These are phyloP conservation scores for Colletotrichum sp. DNA, from an alignment of 2,329 filamentous ascomycete species.

Conservation along the genomic window DNA sequence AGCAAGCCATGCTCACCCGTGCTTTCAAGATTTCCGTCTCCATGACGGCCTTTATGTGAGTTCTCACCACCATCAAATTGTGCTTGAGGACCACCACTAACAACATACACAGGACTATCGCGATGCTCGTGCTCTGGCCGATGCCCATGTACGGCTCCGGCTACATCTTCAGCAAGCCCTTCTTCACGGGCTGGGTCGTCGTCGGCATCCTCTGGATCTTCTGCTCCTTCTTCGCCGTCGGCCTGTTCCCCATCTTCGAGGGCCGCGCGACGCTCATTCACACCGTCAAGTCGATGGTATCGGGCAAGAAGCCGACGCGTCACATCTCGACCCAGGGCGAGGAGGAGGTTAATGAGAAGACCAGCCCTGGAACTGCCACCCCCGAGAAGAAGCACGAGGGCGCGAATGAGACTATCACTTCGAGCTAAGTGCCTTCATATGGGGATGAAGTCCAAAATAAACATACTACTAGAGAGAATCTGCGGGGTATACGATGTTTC, in stretches of 20 bases:
- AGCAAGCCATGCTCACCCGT: slow-evolving; percentile 55
- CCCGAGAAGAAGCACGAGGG: slow-evolving; percentile 14
- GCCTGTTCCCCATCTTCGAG: slow-evolving; percentile 82
- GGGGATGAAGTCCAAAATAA: too few species aligned
- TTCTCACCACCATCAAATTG: rapidly evolving
- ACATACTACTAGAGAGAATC: not conserved
- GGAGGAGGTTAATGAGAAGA: slow-evolving; percentile 17
- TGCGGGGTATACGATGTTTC: not conserved
- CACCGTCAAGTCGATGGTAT: slow-evolving; percentile 65
- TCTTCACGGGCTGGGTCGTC: slow-evolving; percentile 83
- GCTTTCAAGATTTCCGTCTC: slow-evolving; percentile 55
- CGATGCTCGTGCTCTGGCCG: slow-evolving; percentile 83
- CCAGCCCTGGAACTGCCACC: not conserved
- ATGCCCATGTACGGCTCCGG: slow-evolving; percentile 87
- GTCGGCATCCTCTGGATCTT: slow-evolving; percentile 84
- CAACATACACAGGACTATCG: slow-evolving; percentile 53
- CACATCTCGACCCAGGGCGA: slow-evolving; percentile 19
- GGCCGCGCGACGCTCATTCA: slow-evolving; percentile 70
- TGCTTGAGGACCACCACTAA: not conserved
- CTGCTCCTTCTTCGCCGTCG: slow-evolving; percentile 73
- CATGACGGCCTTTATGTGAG: slow-evolving; percentile 53
- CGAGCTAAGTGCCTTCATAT: not conserved
- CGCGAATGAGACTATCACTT: not conserved
- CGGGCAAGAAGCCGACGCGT: slow-evolving; percentile 38
- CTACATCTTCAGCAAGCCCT: slow-evolving; percentile 82